phyloP scores from a whole-genome alignment of 2,329 filamentous ascomycete species.

The Fusarium succisae region DNA sequence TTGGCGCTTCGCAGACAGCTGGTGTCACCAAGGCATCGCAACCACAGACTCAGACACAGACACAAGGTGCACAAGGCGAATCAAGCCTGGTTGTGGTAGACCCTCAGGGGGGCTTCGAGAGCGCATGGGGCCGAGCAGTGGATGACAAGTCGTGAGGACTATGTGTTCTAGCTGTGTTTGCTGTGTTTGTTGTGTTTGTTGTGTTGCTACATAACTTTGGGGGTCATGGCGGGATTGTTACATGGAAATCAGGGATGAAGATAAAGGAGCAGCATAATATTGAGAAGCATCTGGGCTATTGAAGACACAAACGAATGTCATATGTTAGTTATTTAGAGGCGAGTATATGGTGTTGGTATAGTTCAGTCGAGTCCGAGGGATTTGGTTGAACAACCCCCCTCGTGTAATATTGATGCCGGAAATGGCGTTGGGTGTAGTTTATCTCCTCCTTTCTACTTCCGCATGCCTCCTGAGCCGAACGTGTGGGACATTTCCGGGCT shows the following conservation, averaged over 20 bases:
- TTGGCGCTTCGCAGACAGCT: constrained; percentile 39
- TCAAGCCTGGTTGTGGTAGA: constrained; percentile 66
- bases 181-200: neutral
- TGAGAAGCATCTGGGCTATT: constrained; percentile 28
- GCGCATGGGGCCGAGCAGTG: constrained; percentile 73
- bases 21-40: constrained; percentile 5
- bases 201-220: constrained; percentile 22
- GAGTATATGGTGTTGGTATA: neutral
- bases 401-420: constrained; percentile 37
- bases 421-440: constrained; percentile 39
- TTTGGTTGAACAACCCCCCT: constrained; percentile 2
- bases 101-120: constrained; percentile 66
- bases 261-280: constrained; percentile 26
- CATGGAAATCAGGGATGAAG: neutral
- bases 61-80: constrained; percentile 44
- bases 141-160: constrained; percentile 41
- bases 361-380: constrained; percentile 19
- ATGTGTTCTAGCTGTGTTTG: neutral
- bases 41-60: constrained; percentile 21
- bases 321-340: constrained; percentile 18
- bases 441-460: constrained; percentile 6
- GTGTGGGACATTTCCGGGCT: neutral
- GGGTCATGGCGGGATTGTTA: constrained; percentile 26
- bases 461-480: neutral
- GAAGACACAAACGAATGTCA: constrained; percentile 28